Evolutionary conservation across 179 eudicot species (phyloP).

Genomic region (Nepenthes alata): DNA sequence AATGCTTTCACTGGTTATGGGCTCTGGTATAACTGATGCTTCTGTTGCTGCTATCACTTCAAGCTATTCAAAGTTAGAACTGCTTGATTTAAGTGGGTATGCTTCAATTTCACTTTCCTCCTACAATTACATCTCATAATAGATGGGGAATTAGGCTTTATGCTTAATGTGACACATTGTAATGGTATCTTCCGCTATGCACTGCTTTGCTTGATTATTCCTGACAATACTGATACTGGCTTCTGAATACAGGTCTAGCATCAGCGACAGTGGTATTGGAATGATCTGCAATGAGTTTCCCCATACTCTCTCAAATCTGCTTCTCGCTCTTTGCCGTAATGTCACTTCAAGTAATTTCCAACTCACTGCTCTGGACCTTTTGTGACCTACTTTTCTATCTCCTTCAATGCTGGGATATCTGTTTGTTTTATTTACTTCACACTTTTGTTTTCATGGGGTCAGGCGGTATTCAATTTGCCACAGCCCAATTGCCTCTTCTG

Average conservation of each 20-base stretch:
- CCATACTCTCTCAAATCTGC: slow-evolving; percentile 54
- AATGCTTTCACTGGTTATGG: slow-evolving; percentile 83
- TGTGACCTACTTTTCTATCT: not conserved
- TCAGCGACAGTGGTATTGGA: slow-evolving; percentile 88
- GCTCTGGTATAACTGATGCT: slow-evolving; percentile 90
- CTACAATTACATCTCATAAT: not conserved
- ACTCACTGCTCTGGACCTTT: not conserved
- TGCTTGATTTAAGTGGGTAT: slow-evolving; percentile 95
- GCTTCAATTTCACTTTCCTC: slow-evolving; percentile 9
- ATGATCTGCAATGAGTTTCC: slow-evolving; percentile 88
- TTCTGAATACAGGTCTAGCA: slow-evolving; percentile 57
- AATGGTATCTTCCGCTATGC: no score
- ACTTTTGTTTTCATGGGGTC: slow-evolving; percentile 9
- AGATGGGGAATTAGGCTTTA: no score
- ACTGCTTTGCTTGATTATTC: no score
- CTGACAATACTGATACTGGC: not conserved
- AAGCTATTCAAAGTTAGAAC: slow-evolving; percentile 69
- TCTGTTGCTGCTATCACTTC: slow-evolving; percentile 87
- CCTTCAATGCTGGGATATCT: not conserved
- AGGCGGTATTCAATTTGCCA: slow-evolving; percentile 98
- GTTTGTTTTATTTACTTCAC: not conserved
- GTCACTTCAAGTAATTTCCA: slow-evolving; percentile 71
- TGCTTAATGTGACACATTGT: not conserved
- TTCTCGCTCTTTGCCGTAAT: slow-evolving; percentile 82
- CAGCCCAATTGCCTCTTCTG: slow-evolving; percentile 82